Evolutionary conservation across 345 rosid genomes (phyloP).

Genomic region (Abelmoschus esculentus): DNA sequence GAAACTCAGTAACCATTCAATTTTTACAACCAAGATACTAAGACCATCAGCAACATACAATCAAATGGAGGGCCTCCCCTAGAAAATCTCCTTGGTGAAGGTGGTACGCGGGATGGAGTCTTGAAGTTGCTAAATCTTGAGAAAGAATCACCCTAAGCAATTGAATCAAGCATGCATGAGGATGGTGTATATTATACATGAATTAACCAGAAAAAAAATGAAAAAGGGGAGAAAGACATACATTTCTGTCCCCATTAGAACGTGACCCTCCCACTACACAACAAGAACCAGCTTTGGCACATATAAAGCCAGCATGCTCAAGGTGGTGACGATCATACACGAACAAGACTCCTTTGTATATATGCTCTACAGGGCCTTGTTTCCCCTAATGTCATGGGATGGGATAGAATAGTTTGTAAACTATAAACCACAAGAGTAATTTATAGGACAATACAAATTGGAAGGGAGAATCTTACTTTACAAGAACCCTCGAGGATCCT

Average conservation of each 20-base stretch:
- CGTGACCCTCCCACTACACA: slow-evolving; percentile 78
- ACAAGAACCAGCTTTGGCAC: slow-evolving; percentile 65
- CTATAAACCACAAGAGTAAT: slow-evolving; percentile 10
- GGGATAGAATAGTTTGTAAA: slow-evolving; percentile 1
- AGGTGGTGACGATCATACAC: slow-evolving; percentile 83
- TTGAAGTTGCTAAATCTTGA: slow-evolving; percentile 55
- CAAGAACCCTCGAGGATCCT: slow-evolving; percentile 82
- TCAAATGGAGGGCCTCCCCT: slow-evolving; percentile 66
- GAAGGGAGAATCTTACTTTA: slow-evolving; percentile 51
- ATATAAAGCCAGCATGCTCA: slow-evolving; percentile 94
- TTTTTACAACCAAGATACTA: neutral
- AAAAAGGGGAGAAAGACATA: slow-evolving; percentile 21
- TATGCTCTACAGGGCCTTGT: slow-evolving; percentile 90
- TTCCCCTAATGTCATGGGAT: slow-evolving; percentile 53
- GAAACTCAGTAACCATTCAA: neutral
- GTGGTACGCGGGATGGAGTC: slow-evolving; percentile 53
- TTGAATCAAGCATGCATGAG: slow-evolving; percentile 2
- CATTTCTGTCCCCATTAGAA: slow-evolving; percentile 60
- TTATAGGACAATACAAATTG: slow-evolving; percentile 12
- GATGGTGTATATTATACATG: neutral
- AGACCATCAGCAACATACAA: slow-evolving; percentile 32
- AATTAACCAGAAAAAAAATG: neutral
- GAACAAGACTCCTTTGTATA: slow-evolving; percentile 64
- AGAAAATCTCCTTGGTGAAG: slow-evolving; percentile 69
- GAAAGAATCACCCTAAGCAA: slow-evolving; percentile 51